Evolutionary conservation across 2,329 filamentous ascomycete genomes (phyloP).

Genomic region (Podosphaera xanthii): DNA sequence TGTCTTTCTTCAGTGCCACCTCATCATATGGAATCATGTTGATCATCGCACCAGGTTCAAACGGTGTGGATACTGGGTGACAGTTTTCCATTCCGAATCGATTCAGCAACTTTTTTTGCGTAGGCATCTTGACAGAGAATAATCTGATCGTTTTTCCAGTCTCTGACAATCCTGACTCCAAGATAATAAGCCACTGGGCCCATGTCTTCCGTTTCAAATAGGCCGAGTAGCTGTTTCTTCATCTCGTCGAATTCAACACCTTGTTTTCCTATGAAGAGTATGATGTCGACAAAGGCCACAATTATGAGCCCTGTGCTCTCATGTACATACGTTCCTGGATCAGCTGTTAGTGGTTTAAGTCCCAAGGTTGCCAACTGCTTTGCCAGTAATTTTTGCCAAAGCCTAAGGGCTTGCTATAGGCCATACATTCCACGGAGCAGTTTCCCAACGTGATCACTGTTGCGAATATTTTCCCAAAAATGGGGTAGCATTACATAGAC

Average conservation of each 20-base stretch:
- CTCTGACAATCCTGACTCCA: background rate
- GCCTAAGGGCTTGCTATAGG: background rate
- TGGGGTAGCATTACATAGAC: no score
- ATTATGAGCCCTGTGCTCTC: background rate
- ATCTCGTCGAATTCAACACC: background rate
- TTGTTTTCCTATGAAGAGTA: conserved; percentile 1
- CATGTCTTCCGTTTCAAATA: background rate
- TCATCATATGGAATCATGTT: conserved; percentile 1
- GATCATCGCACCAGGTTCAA: background rate
- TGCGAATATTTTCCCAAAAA: no score
- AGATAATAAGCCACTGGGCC: background rate
- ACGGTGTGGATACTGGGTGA: background rate
- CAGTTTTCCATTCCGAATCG: background rate
- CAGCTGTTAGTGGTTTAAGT: background rate
- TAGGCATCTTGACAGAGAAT: conserved; percentile 1
- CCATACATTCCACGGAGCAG: background rate
- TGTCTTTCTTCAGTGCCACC: background rate
- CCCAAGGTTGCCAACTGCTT: background rate
- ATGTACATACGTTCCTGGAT: background rate
- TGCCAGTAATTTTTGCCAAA: background rate
- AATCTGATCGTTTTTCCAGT: background rate
- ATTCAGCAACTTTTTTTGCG: background rate
- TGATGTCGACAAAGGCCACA: background rate
- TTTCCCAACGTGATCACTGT: background rate
- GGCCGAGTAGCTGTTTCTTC: background rate